These are phyloP conservation scores for Deinandra increscens DNA, from an alignment of 129 eudicot genomes.

Conservation along the genomic window DNA sequence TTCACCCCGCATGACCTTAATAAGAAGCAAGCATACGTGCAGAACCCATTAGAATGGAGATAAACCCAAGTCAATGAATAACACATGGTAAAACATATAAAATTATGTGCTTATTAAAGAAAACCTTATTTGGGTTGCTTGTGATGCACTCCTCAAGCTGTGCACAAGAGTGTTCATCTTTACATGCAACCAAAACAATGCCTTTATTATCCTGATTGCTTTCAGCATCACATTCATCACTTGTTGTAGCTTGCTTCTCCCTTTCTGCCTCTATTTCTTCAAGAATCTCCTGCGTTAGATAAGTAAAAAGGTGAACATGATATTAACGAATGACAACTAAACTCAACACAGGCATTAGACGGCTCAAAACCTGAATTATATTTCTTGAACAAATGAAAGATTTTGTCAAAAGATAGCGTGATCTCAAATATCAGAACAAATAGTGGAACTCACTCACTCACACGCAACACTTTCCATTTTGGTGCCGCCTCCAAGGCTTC, in stretches of 20 bases:
- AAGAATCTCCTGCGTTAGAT: conserved; percentile 63
- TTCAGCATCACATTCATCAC: conserved; percentile 39
- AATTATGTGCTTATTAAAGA: neutral
- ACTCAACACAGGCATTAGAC: neutral
- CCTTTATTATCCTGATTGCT: conserved; percentile 44
- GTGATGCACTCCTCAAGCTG: conserved; percentile 91
- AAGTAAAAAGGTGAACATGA: conserved; percentile 8
- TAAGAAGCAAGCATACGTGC: conserved; percentile 13
- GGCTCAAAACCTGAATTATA: too few relatives aligned
- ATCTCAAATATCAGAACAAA: conserved; percentile 10
- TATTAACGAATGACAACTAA: neutral
- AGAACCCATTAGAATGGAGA: neutral
- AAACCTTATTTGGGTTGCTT: conserved; percentile 71
- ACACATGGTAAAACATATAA: neutral
- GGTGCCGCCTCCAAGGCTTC: conserved; percentile 95
- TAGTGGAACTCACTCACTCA: conserved; percentile 87
- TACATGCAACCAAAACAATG: conserved; percentile 85
- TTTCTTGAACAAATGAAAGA: conserved; percentile 2
- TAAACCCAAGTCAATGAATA: neutral
- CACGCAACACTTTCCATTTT: conserved; percentile 98
- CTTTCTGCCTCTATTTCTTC: conserved; percentile 82
- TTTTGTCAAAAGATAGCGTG: neutral
- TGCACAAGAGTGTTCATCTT: conserved; percentile 87
- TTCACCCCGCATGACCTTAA: conserved; percentile 78
- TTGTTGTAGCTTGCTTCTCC: conserved; percentile 52